Evolutionary conservation across 1,284 basidiomycete genomes (phyloP).

Genomic region (Cystobasidium slooffiae): DNA sequence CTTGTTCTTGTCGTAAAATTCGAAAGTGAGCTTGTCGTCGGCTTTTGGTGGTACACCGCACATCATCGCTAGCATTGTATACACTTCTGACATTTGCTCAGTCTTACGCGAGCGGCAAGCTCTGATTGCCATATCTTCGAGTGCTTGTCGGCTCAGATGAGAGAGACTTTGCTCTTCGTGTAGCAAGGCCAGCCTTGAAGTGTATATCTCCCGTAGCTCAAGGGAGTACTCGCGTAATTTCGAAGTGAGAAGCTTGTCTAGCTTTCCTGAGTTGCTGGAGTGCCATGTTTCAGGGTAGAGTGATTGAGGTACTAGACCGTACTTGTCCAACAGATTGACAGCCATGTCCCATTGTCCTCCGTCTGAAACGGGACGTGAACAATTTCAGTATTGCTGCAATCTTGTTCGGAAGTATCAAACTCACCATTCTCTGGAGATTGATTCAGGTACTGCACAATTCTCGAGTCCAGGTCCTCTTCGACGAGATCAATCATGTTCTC

Average conservation of each 20-base stretch:
- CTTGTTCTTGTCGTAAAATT: conserved; percentile 74
- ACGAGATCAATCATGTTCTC: conserved; percentile 83
- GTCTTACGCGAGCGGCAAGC: conserved; percentile 69
- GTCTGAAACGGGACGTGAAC: not conserved
- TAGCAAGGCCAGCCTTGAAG: conserved; percentile 55
- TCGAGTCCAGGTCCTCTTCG: conserved; percentile 77
- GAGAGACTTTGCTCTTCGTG: conserved; percentile 53
- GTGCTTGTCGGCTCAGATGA: conserved; percentile 44
- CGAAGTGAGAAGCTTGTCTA: conserved; percentile 76
- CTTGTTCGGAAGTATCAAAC: not conserved
- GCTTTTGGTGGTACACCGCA: conserved; percentile 81
- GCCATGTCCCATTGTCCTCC: conserved; percentile 71
- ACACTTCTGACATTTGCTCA: conserved; percentile 79
- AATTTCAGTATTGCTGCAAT: not conserved
- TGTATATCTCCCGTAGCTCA: conserved; percentile 70
- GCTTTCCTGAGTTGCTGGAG: conserved; percentile 71
- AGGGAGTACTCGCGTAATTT: conserved; percentile 83
- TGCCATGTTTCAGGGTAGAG: conserved; percentile 85
- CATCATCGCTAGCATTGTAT: conserved; percentile 81
- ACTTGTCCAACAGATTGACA: conserved; percentile 80
- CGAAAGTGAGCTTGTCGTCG: conserved; percentile 73
- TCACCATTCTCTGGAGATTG: conserved; percentile 78
- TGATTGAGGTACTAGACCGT: conserved; percentile 80
- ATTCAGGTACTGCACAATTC: conserved; percentile 77
- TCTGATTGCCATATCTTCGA: conserved; percentile 48